Evolutionary conservation across 768 basidiomycete genomes (phyloP).

Genomic region (Fistulinella prunicolor): DNA sequence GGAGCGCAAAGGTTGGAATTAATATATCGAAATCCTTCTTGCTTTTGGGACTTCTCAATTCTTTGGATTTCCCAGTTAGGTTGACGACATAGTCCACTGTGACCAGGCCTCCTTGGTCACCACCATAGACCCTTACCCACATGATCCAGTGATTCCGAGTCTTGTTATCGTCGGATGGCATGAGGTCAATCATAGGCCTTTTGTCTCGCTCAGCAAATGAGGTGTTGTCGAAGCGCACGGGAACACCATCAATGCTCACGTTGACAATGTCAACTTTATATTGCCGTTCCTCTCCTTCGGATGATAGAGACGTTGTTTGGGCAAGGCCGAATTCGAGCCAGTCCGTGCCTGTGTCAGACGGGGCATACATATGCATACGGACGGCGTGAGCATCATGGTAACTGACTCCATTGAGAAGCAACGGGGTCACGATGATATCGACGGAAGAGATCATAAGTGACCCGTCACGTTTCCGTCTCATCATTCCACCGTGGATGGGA

Average conservation of each 20-base stretch:
- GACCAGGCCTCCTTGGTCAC: slow-evolving; percentile 48
- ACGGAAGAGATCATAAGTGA: slow-evolving; percentile 63
- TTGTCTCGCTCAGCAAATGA: slow-evolving; percentile 38
- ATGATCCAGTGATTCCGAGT: slow-evolving; percentile 57
- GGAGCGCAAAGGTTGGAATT: slow-evolving; percentile 70
- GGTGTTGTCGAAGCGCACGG: slow-evolving; percentile 58
- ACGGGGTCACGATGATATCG: slow-evolving; percentile 50
- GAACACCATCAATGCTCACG: slow-evolving; percentile 62
- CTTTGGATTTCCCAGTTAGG: slow-evolving; percentile 15
- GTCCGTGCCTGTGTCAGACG: slow-evolving; percentile 57
- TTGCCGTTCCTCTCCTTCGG: slow-evolving; percentile 22
- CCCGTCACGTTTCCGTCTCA: slow-evolving; percentile 47
- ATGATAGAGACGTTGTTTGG: slow-evolving; percentile 29
- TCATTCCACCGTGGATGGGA: slow-evolving; percentile 31
- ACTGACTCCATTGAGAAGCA: slow-evolving; percentile 26
- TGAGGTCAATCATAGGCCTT: slow-evolving; percentile 32
- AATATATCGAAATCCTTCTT: slow-evolving; percentile 44
- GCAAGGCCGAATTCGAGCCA: slow-evolving; percentile 78
- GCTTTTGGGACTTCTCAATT: slow-evolving; percentile 29
- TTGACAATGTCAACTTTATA: slow-evolving; percentile 50
- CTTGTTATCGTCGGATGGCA: slow-evolving; percentile 50
- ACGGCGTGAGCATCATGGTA: slow-evolving; percentile 57
- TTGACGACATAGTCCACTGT: slow-evolving; percentile 65
- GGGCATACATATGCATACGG: slow-evolving; percentile 52
- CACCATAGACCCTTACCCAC: slow-evolving; percentile 63